A percentile compares a stretch with the other conserved stretches of the same genome.
Evolutionary conservation across 176 grass and related monocot species (phyloP).

Genomic region (Oryza glumipatula): DNA sequence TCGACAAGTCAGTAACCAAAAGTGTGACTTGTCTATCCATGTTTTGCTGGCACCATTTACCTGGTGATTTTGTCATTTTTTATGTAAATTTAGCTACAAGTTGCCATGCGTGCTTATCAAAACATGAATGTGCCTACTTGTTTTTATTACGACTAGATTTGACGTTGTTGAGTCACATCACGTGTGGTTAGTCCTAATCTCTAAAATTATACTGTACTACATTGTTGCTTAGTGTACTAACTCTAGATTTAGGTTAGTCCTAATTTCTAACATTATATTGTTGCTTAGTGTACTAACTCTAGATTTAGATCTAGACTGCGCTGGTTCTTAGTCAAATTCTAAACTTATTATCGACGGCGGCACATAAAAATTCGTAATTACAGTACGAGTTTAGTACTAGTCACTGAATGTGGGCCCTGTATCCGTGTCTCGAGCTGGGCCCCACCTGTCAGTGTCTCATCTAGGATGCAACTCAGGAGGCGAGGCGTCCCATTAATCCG

Average conservation of each 20-base stretch:
- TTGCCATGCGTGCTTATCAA: neutral
- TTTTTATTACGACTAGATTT: neutral
- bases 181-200: neutral
- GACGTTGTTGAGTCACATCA: neutral
- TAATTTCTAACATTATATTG: neutral
- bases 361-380: neutral
- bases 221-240: neutral
- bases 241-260: neutral
- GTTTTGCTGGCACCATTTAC: neutral
- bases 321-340: neutral
- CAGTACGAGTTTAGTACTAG: neutral
- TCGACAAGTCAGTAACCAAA: neutral
- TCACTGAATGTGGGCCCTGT: neutral
- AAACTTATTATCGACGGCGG: neutral
- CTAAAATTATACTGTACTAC: neutral
- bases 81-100: neutral
- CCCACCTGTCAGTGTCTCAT: neutral
- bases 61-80: neutral
- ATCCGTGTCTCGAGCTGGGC: neutral
- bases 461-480: neutral
- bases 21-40: neutral
- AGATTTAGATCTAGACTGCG: neutral
- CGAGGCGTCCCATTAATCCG: neutral
- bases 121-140: neutral
- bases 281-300: neutral